phyloP scores from a whole-genome alignment of 1,284 basidiomycete species.

The Takashimella koratensis region DNA sequence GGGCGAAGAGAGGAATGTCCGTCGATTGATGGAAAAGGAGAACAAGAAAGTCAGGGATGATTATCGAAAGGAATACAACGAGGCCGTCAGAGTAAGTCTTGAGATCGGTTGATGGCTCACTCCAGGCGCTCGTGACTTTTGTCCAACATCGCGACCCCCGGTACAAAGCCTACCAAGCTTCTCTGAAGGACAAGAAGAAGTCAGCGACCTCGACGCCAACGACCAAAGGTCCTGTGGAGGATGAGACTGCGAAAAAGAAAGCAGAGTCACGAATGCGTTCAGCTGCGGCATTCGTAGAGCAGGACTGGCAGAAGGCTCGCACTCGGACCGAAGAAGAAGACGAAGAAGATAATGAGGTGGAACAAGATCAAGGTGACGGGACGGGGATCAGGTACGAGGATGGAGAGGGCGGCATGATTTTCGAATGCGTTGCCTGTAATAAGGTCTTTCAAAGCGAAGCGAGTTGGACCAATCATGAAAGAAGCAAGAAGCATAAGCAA shows the following conservation, averaged over 20 bases:
- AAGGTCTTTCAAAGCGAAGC: conserved; percentile 90
- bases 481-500: conserved; percentile 91
- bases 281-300: conserved; percentile 48
- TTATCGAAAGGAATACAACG: conserved; percentile 87
- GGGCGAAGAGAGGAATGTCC: conserved; percentile 79
- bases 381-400: conserved; percentile 33
- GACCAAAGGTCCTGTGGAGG: conserved; percentile 18
- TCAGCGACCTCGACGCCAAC: conserved; percentile 6
- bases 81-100: conserved; percentile 69
- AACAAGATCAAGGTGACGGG: conserved; percentile 30
- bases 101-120: background rate
- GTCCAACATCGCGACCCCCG: conserved; percentile 91
- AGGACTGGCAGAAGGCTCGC: conserved; percentile 74
- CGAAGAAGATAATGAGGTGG: conserved; percentile 34
- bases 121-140: conserved; percentile 75
- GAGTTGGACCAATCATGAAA: conserved; percentile 93
- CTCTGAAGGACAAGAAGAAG: conserved; percentile 36
- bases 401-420: conserved; percentile 47
- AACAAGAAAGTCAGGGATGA: conserved; percentile 89
- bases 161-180: conserved; percentile 68
- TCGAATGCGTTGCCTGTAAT: conserved; percentile 94
- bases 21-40: conserved; percentile 91
- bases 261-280: conserved; percentile 28
- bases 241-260: conserved; percentile 18
- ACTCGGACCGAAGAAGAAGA: conserved; percentile 64